phyloP scores from a whole-genome alignment of 345 rosid genomes.

The Pugionium cornutum region DNA sequence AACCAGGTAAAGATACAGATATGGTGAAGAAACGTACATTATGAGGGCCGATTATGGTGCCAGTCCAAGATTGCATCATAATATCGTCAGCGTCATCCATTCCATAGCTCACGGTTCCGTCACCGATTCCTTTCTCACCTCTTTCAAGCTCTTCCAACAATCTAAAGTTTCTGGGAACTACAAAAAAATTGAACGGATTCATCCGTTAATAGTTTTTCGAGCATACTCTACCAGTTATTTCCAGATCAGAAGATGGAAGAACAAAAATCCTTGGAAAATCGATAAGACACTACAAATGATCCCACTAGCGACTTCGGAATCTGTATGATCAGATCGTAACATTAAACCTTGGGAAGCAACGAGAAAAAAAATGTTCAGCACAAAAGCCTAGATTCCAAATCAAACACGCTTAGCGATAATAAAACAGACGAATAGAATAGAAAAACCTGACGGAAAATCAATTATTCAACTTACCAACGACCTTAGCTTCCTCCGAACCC shows the following conservation, averaged over 20 bases:
- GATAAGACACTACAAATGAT: not conserved
- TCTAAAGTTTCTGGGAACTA: constrained; percentile 87
- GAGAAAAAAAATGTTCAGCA: not conserved
- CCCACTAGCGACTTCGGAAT: not conserved
- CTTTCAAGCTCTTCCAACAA: constrained; percentile 90
- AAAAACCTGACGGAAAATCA: not conserved
- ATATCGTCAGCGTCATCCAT: constrained; percentile 94
- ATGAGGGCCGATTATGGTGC: constrained; percentile 83
- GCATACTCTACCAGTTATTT: not conserved
- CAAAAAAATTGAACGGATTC: not conserved
- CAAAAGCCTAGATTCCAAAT: constrained; percentile 33
- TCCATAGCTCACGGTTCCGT: constrained; percentile 91
- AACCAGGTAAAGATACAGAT: not conserved
- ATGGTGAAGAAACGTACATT: constrained; percentile 48
- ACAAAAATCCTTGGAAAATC: not conserved
- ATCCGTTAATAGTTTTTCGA: not conserved
- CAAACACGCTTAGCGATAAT: not conserved
- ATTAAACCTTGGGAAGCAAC: not conserved
- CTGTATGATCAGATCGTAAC: not conserved
- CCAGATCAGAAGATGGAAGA: not conserved
- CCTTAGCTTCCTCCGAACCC: constrained; percentile 40
- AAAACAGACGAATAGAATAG: not conserved
- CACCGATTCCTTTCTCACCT: constrained; percentile 90
- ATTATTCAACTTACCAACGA: constrained; percentile 36
- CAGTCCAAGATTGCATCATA: constrained; percentile 92